Conservation (phyloP, 805 yeast species). For the Pichia cephalocereana region DNA sequence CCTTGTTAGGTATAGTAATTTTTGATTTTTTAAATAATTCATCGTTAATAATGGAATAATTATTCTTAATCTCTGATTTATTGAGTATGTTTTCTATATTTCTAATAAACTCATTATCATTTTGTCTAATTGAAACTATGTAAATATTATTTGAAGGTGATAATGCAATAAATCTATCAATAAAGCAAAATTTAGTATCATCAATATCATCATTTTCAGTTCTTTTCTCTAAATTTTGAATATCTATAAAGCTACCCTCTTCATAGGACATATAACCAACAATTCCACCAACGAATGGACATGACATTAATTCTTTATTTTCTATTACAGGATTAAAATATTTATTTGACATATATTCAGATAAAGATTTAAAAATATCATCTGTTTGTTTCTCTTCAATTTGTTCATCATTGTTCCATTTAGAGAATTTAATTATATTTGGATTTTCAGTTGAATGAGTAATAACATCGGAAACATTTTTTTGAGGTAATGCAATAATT, state of each 20-base stretch:
- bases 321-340: conserved; percentile 22
- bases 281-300: conserved; percentile 89
- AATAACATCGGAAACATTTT: conserved; percentile 35
- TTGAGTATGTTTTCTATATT: background rate
- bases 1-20: conserved; percentile 42
- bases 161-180: conserved; percentile 54
- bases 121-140: conserved; percentile 40
- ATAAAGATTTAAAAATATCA: conserved; percentile 46
- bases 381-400: conserved; percentile 5
- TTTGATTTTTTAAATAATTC: conserved; percentile 14
- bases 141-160: conserved; percentile 40
- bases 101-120: conserved; percentile 31
- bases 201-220: conserved; percentile 38
- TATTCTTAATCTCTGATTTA: too few relatives aligned
- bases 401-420: conserved; percentile 17
- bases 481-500: conserved; percentile 63
- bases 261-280: conserved; percentile 85
- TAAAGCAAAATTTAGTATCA: conserved; percentile 64
- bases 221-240: conserved; percentile 28
- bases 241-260: conserved; percentile 51
- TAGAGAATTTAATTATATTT: conserved; percentile 18
- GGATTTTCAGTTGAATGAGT: conserved; percentile 51
- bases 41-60: background rate
- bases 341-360: conserved; percentile 35
- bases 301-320: conserved; percentile 24